phyloP scores from a whole-genome alignment of 1,284 basidiomycete genomes.

The Boletellus deceptivus region DNA sequence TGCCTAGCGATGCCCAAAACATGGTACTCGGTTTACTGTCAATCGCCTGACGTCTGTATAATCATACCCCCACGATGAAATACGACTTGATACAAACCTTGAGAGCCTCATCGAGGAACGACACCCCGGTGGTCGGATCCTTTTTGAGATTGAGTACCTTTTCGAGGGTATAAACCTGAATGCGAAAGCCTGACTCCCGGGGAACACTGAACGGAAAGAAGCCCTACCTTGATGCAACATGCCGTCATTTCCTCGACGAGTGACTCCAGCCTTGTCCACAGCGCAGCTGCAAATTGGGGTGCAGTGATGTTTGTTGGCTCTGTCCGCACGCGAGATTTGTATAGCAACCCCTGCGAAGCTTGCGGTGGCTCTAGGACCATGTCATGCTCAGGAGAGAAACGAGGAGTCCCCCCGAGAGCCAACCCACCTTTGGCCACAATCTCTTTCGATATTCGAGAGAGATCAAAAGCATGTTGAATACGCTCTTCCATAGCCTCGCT shows the following conservation, averaged over 20 bases:
- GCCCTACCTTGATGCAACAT: conserved; percentile 80
- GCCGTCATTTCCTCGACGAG: conserved; percentile 88
- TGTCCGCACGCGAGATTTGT: conserved; percentile 78
- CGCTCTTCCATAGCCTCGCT: conserved; percentile 82
- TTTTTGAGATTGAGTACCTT: conserved; percentile 90
- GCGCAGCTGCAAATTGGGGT: conserved; percentile 75
- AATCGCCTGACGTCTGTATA: conserved; percentile 49
- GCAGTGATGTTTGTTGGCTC: conserved; percentile 83
- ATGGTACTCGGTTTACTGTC: conserved; percentile 88
- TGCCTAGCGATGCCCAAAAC: conserved; percentile 87
- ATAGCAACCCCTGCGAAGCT: conserved; percentile 45
- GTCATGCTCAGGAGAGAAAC: not conserved
- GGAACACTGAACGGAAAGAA: not conserved
- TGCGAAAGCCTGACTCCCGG: not conserved
- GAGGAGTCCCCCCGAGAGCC: not conserved
- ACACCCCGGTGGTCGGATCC: conserved; percentile 70
- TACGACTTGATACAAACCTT: conserved; percentile 49
- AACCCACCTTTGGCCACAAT: conserved; percentile 68
- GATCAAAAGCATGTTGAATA: conserved; percentile 82
- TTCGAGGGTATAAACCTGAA: conserved; percentile 88
- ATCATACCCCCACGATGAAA: conserved; percentile 4
- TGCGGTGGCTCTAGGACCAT: conserved; percentile 23
- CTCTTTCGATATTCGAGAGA: conserved; percentile 82
- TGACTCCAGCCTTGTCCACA: conserved; percentile 82
- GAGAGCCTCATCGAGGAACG: conserved; percentile 91